Percentiles rank a stretch among this genome's conserved stretches.
phyloP scores from a whole-genome alignment of 306 rosid genomes.

The Quercus glauca region DNA sequence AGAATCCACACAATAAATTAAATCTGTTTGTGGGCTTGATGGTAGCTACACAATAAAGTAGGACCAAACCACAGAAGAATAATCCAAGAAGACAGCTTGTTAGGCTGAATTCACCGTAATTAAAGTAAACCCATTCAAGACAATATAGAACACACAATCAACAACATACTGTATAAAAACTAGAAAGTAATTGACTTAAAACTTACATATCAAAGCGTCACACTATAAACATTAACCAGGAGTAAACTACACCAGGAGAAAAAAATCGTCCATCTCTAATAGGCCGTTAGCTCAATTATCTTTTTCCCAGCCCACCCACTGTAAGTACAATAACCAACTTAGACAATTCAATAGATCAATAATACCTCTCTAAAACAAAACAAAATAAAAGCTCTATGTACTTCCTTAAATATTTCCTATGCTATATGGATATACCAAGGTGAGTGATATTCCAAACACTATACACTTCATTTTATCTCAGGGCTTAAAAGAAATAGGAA shows the following conservation, averaged over 20 bases:
- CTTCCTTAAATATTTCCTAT: neutral
- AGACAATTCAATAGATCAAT: neutral
- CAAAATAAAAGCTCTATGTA: neutral
- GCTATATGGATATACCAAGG: neutral
- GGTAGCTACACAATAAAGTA: slow-evolving; percentile 1
- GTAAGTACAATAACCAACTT: neutral
- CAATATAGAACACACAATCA: neutral
- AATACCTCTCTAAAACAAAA: neutral
- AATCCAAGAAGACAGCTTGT: neutral
- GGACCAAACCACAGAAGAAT: neutral
- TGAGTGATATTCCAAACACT: neutral
- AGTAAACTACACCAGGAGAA: neutral
- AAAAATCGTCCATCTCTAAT: neutral
- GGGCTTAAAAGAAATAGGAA: neutral
- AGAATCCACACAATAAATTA: neutral
- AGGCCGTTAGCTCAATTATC: too few relatives aligned
- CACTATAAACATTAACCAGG: neutral
- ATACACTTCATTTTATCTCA: neutral
- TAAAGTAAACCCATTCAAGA: neutral
- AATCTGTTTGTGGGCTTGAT: neutral
- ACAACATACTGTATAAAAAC: neutral
- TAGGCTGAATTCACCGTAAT: neutral
- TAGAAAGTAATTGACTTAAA: neutral
- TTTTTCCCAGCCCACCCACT: too few relatives aligned
- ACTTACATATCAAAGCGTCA: neutral